Conservation (phyloP, 1,284 basidiomycete genomes). For the Inonotus obliquus region DNA sequence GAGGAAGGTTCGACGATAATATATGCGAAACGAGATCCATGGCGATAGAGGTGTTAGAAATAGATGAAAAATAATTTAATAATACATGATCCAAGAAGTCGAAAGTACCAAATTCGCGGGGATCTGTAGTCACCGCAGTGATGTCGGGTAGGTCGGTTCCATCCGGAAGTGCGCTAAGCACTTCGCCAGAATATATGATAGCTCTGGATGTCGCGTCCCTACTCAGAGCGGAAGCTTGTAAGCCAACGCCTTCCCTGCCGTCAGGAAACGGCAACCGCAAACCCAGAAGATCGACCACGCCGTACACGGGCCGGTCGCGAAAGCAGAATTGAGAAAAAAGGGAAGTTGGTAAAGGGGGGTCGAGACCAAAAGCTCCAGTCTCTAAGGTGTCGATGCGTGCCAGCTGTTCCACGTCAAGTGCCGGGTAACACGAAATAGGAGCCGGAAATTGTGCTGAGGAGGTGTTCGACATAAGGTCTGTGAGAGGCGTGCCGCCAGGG, state of each 20-base stretch:
- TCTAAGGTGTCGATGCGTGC: constrained; percentile 45
- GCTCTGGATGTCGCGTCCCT: constrained; percentile 41
- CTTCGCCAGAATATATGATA: constrained; percentile 45
- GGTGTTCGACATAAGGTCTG: constrained; percentile 37
- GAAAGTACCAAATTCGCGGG: constrained; percentile 50
- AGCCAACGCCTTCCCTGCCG: constrained; percentile 35
- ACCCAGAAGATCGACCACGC: constrained; percentile 51
- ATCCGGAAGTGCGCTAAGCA: constrained; percentile 42
- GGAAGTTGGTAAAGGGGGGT: constrained; percentile 28
- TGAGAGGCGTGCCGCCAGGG: constrained; percentile 29
- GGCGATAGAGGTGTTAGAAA: constrained; percentile 43
- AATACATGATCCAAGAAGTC: constrained; percentile 52
- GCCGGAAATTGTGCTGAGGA: constrained; percentile 47
- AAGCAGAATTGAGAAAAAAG: constrained; percentile 48
- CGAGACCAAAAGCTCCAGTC: constrained; percentile 44
- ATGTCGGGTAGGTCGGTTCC: constrained; percentile 28
- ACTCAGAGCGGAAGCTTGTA: constrained; percentile 46
- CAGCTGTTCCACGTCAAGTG: constrained; percentile 35
- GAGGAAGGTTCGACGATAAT: constrained; percentile 38
- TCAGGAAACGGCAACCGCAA: constrained; percentile 54
- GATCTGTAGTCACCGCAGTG: constrained; percentile 36
- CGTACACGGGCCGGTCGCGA: constrained; percentile 53
- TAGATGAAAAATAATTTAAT: constrained; percentile 50
- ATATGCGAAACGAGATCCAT: constrained; percentile 46
- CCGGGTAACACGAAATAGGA: constrained; percentile 56